Conservation (phyloP, 495 filamentous ascomycete genomes). For the Penicillium ochrochloron region DNA sequence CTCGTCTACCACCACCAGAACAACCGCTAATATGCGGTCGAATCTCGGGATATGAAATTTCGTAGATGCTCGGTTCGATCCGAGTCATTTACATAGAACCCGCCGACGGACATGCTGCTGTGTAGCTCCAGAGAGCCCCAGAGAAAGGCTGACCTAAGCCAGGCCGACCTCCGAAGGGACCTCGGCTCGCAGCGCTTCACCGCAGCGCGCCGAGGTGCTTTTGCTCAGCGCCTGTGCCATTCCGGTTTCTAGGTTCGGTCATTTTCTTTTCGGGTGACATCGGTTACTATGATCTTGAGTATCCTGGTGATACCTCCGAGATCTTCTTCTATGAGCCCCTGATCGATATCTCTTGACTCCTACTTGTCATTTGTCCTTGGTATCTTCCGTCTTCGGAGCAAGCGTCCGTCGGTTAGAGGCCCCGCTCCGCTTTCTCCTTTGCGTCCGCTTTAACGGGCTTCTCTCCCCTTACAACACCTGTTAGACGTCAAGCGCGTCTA, state of each 20-base stretch:
- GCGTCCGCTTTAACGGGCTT: conserved; percentile 18
- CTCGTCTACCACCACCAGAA: conserved; percentile 4
- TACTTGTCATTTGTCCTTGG: conserved; percentile 9
- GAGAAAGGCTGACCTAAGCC: conserved; percentile 11
- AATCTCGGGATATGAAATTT: conserved; percentile 10
- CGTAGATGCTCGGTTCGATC: background rate
- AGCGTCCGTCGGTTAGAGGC: conserved; percentile 18
- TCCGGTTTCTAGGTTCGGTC: conserved; percentile 19
- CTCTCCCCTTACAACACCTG: conserved; percentile 15
- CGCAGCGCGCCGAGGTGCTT: conserved; percentile 44
- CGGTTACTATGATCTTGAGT: conserved; percentile 23
- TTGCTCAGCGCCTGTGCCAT: conserved; percentile 14
- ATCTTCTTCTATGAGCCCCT: conserved; percentile 8
- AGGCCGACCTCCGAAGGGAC: conserved; percentile 32
- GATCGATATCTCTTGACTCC: conserved; percentile 4
- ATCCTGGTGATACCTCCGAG: conserved; percentile 4
- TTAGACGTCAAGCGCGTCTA: conserved; percentile 11
- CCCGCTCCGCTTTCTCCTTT: conserved; percentile 33
- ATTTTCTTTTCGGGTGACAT: conserved; percentile 25
- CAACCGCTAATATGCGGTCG: background rate
- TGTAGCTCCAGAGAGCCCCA: background rate
- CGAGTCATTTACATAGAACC: background rate
- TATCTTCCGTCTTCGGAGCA: conserved; percentile 21
- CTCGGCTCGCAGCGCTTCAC: conserved; percentile 43
- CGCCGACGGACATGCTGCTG: background rate